Percentiles rank a stretch among this genome's conserved stretches.
These are phyloP conservation scores for Talaromyces amestolkiae DNA, from an alignment of 2,329 filamentous ascomycete genomes.

Conservation along the genomic window DNA sequence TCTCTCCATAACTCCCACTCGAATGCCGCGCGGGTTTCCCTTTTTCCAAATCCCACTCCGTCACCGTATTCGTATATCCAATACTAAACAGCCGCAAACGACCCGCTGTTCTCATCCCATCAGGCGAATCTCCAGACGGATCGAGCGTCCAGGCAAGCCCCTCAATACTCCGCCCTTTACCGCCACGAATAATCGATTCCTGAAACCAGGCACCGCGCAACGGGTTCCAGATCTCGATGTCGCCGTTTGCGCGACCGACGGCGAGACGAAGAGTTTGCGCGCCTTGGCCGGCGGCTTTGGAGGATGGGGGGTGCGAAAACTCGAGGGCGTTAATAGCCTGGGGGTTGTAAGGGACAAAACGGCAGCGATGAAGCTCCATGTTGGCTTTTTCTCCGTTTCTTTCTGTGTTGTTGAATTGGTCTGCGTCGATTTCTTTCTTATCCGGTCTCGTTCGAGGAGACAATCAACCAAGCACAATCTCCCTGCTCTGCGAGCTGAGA, in stretches of 20 bases:
- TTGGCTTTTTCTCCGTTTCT: neutral
- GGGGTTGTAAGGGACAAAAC: slow-evolving; percentile 89
- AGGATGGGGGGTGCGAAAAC: slow-evolving; percentile 72
- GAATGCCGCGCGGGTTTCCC: slow-evolving; percentile 76
- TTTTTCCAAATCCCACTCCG: slow-evolving; percentile 88
- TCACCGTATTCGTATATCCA: slow-evolving; percentile 86
- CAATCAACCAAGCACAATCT: neutral
- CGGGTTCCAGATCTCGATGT: slow-evolving; percentile 98
- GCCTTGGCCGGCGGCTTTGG: slow-evolving; percentile 45
- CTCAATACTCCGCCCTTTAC: slow-evolving; percentile 82
- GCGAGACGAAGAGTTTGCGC: slow-evolving; percentile 71
- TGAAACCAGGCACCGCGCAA: slow-evolving; percentile 80
- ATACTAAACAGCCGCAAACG: slow-evolving; percentile 90
- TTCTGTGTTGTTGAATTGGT: neutral
- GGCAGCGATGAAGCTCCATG: slow-evolving; percentile 97
- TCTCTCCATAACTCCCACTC: slow-evolving; percentile 89
- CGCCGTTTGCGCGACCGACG: slow-evolving; percentile 87
- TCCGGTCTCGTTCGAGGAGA: neutral
- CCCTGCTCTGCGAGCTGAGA: slow-evolving; percentile 12
- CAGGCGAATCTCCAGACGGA: slow-evolving; percentile 61
- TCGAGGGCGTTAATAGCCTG: slow-evolving; percentile 92
- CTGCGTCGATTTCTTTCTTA: neutral
- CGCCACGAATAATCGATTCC: slow-evolving; percentile 79
- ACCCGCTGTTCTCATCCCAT: slow-evolving; percentile 62
- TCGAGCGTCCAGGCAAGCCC: slow-evolving; percentile 90